phyloP scores from a whole-genome alignment of 306 rosid genomes.

The Carpinus fangiana region DNA sequence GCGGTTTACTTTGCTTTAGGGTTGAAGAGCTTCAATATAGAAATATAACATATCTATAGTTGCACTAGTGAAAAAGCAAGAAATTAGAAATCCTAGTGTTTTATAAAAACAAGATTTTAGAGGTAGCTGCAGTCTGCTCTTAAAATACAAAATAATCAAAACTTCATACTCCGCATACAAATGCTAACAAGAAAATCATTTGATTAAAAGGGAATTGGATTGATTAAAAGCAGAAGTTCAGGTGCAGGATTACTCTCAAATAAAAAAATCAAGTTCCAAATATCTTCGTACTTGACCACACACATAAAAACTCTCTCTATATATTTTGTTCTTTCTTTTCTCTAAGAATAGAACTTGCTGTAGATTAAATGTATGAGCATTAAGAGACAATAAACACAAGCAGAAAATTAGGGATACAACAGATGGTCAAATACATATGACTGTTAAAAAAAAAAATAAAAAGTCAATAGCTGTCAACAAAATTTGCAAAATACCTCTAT shows the following conservation, averaged over 20 bases:
- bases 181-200: background rate
- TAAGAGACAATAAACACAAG: background rate
- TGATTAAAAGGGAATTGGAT: background rate
- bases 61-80: background rate
- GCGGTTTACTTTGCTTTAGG: background rate
- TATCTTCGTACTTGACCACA: background rate
- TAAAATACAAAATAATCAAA: background rate
- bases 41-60: background rate
- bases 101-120: background rate
- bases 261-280: background rate
- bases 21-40: background rate
- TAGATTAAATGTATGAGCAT: background rate
- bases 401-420: conserved; percentile 15
- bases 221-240: background rate
- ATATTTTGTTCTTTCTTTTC: conserved; percentile 6
- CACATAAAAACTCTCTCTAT: conserved; percentile 18
- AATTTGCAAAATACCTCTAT: conserved; percentile 58
- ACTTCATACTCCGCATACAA: background rate
- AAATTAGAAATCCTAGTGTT: background rate
- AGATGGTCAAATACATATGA: conserved; percentile 11
- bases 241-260: background rate
- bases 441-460: conserved; percentile 11
- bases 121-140: background rate
- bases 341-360: conserved; percentile 11
- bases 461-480: conserved; percentile 20